Evolutionary conservation across 345 rosid species (phyloP), one percentile per base, ranked within the genome.

Genomic region (Boechera retrofracta): DNA sequence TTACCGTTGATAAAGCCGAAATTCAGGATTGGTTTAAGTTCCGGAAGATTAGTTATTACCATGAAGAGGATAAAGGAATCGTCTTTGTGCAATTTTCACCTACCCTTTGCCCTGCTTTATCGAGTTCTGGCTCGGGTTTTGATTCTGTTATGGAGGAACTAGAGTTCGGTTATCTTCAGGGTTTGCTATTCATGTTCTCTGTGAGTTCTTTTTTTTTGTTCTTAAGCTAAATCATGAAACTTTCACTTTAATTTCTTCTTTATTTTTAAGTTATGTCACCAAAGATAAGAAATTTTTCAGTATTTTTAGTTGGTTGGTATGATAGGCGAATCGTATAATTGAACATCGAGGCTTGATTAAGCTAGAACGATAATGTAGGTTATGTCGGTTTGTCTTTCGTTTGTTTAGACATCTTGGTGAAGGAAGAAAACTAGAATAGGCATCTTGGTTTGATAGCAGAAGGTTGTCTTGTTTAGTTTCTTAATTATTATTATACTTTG

Each of bases 121-220:
- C 78, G 44, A 71, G 33, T 79, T 49, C 80, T 3, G 82, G 38
- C 48, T 61, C 80, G 59, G 87, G 79, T 54, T 80, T 89, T 55
- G 89, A 86, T 64, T 72, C 87, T 38, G 60, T 76, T 72, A 58
- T 84, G 72, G 93, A 88, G 69, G 87, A 87, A 77, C 82, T 73
- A 28, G 92, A 92, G 83, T 87, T 86, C 48, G 92, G 92, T 57
- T 91, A 92, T 77, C 91, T 92, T 66, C 92, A 88, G 81, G 96
- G 96, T 13, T 73, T 89, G 91, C 89, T 92, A 44, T 88, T 92
- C 74, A 90, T 92, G 92, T 92, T 89, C 82, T 86, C 97, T 59
- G 93, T 90, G 86, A 92, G 97, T 84, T 21, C 24, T 21, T 21
- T 21, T 18, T 18, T 21, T 21, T 21, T 21, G 24, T 21, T 21